Evolutionary conservation across 192 early-diverging fungal species (phyloP).

Genomic region (Entrophospora sp.): DNA sequence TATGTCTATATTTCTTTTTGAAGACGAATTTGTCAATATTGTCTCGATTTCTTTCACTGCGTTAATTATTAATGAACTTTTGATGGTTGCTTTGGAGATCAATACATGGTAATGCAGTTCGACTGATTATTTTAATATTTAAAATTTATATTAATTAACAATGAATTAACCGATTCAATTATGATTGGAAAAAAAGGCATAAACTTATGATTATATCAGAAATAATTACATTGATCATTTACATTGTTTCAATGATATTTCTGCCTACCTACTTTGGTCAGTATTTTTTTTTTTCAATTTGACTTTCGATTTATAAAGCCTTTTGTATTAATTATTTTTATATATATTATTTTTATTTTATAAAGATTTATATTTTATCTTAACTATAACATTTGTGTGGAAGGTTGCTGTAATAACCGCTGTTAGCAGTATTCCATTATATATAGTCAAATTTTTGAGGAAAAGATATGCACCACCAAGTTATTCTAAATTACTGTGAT

Average conservation of each 20-base stretch:
- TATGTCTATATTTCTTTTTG: constrained; percentile 87
- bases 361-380: constrained; percentile 74
- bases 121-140: background rate
- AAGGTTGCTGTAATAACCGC: constrained; percentile 85
- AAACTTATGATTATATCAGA: constrained; percentile 80
- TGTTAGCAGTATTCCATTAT: constrained; percentile 78
- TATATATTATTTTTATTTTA: no score
- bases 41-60: constrained; percentile 94
- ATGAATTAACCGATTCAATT: background rate
- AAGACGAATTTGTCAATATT: constrained; percentile 90
- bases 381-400: constrained; percentile 78
- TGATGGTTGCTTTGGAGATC: constrained; percentile 95
- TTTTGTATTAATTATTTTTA: constrained; percentile 7
- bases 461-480: constrained; percentile 78
- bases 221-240: constrained; percentile 70
- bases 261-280: constrained; percentile 86
- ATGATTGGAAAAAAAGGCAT: constrained; percentile 43
- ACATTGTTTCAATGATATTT: constrained; percentile 82
- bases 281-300: background rate
- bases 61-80: constrained; percentile 85
- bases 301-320: background rate
- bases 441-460: constrained; percentile 72
- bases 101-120: constrained; percentile 64
- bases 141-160: background rate
- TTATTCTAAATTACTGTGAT: constrained; percentile 85